Evolutionary conservation across 306 rosid species (phyloP).

Genomic region (Acmispon strigosus): DNA sequence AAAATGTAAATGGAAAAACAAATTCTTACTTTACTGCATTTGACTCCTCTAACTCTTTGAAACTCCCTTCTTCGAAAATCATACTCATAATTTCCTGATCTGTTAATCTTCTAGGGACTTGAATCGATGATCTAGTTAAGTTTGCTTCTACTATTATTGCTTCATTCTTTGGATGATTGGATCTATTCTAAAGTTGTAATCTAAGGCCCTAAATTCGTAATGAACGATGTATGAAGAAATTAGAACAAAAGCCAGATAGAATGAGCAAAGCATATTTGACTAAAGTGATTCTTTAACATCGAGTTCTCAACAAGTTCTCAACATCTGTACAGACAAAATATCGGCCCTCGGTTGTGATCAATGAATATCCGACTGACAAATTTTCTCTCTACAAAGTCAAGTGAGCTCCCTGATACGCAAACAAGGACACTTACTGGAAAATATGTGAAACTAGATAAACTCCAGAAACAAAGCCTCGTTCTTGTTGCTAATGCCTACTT

Average conservation of each 20-base stretch:
- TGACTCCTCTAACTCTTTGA: too few species aligned
- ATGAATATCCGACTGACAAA: not conserved
- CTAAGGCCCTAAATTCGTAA: not conserved
- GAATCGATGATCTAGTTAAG: too few species aligned
- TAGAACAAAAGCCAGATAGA: not conserved
- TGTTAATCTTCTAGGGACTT: too few species aligned
- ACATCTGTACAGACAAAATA: not conserved
- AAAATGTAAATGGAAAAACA: too few species aligned
- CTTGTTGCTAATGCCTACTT: conserved; percentile 68
- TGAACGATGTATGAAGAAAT: not conserved
- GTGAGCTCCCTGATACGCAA: not conserved
- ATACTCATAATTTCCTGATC: too few species aligned
- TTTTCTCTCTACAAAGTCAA: not conserved
- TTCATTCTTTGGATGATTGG: too few species aligned
- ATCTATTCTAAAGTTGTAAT: too few species aligned
- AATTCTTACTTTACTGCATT: too few species aligned
- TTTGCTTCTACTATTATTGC: too few species aligned
- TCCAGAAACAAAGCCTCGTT: conserved; percentile 87
- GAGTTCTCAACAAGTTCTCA: too few species aligned
- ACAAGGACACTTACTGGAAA: not conserved
- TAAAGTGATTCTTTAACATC: too few species aligned
- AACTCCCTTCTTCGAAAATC: too few species aligned
- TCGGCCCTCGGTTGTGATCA: not conserved
- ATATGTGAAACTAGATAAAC: conserved; percentile 32
- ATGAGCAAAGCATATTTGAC: not conserved